Conservation (phyloP, 129 eudicot species). For the Tagetes patula region DNA sequence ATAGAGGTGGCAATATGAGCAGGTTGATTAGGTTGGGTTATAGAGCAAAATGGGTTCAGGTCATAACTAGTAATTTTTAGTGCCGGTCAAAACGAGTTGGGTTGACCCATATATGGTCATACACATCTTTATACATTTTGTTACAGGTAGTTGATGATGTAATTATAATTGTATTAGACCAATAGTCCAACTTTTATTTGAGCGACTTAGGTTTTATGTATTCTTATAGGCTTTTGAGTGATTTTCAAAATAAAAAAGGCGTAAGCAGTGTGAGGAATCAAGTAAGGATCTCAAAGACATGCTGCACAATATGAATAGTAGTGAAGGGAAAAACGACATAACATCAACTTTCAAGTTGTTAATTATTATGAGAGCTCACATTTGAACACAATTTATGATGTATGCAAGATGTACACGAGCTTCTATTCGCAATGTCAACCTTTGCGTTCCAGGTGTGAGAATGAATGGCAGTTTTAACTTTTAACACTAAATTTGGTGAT, state of each 20-base stretch:
- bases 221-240: background rate
- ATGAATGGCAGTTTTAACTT: background rate
- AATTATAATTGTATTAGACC: background rate
- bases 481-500: slow-evolving; percentile 2
- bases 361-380: background rate
- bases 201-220: background rate
- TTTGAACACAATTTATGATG: background rate
- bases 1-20: background rate
- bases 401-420: background rate
- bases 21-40: background rate
- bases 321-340: background rate
- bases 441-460: background rate
- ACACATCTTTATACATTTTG: background rate
- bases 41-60: slow-evolving; percentile 6
- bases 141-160: background rate
- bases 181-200: background rate
- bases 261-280: background rate
- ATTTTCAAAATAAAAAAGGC: background rate
- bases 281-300: background rate
- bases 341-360: background rate
- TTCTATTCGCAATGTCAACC: background rate
- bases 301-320: background rate
- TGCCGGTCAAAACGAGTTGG: background rate
- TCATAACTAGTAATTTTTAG: background rate
- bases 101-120: background rate